Percentiles rank a stretch among this genome's conserved stretches.
Conservation (phyloP, 202 grass and related monocot genomes). For the Zoysia matrella region DNA sequence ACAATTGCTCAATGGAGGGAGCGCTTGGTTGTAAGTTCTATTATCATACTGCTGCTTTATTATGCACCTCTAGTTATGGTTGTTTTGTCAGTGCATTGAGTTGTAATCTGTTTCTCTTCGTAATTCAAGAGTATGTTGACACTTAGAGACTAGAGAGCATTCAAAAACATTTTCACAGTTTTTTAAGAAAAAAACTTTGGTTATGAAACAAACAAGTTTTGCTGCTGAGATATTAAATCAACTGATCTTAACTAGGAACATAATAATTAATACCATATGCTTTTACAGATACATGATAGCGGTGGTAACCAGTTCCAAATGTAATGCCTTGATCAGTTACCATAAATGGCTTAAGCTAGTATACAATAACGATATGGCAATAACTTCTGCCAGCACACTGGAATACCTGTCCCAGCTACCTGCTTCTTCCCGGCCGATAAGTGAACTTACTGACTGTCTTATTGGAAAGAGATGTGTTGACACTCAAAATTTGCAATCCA, state of each 20-base stretch:
- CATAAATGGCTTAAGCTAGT: background rate
- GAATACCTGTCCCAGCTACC: background rate
- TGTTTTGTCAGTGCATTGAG: conserved; percentile 4
- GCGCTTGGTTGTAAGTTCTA: conserved; percentile 83
- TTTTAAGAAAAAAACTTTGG: background rate
- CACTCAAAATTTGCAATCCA: too few species aligned
- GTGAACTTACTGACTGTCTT: background rate
- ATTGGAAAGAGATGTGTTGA: too few species aligned
- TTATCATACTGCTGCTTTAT: conserved; percentile 29
- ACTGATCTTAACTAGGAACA: background rate
- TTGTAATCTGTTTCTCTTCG: conserved; percentile 25
- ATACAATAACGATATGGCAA: background rate
- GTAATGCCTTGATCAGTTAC: background rate
- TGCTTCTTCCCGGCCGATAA: background rate
- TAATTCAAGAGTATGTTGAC: background rate
- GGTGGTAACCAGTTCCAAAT: background rate
- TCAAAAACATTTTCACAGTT: background rate
- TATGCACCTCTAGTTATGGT: conserved; percentile 24
- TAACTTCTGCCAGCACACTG: conserved; percentile 1
- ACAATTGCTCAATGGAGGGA: too few species aligned
- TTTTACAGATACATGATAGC: background rate
- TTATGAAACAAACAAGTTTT: conserved; percentile 17
- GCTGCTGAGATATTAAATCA: background rate
- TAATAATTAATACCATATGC: background rate
- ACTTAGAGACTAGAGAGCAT: conserved; percentile 18